Evolutionary conservation across 331 rosid species (phyloP), one percentile per base, ranked within the genome.

Genomic region (Rosa hybrid): DNA sequence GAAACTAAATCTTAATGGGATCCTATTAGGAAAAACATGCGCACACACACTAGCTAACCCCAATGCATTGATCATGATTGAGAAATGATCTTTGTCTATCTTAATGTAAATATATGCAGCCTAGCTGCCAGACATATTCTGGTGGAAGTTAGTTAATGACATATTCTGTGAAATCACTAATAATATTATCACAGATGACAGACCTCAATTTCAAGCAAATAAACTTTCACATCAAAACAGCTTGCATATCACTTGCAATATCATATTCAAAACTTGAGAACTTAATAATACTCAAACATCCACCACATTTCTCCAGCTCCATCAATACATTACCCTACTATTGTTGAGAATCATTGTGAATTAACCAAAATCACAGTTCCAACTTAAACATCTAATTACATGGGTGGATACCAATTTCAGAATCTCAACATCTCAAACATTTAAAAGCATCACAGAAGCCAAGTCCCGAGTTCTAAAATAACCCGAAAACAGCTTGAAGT

Each of bases 281-380:
- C 69, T 56, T 16, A n/a, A 34, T 34, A 34, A 34, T 34, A 34
- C 38, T 34, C 38, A 34, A 34, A 34, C 68, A 62, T 25, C 68
- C 11, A 3, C 74, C 68, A 46, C 34, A 51, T 59, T 54, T 0
- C 41, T 42, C 41, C 72, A 14, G 41, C 76, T 53, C 7, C 44
- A 42, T 88, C 84, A 85, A 20, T 70, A 83, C 78, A 68, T 23
- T 20, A 85, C 76, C 53, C 78, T 80, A 44, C 84, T 84, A 72
- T 62, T 81, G 53, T 68, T 77, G 65, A 89, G 85, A 69, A 30
- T 30, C 34, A 30, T 30, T 30, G 34, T 30, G 34, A 30, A 30
- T 30, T 1, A 30, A 30, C 34, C 34, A 30, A 30, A 30, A 30
- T 30, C 34, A 30, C 34, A 30, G 34, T 30, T 30, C 34, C 34